Evolutionary conservation across 345 rosid species (phyloP), one percentile per base, ranked within the genome.

Genomic region (Corymbia maculata): DNA sequence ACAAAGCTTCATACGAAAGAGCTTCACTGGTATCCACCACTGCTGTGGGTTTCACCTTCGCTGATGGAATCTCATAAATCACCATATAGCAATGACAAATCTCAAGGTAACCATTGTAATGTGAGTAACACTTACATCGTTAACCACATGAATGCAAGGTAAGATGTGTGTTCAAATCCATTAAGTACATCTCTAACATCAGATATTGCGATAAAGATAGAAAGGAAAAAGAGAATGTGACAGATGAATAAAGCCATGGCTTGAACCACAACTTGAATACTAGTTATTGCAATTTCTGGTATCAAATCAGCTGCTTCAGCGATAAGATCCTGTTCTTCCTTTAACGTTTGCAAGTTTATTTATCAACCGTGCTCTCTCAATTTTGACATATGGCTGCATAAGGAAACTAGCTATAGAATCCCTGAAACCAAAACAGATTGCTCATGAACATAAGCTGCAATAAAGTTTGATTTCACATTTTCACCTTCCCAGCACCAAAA

Each of bases 291-390:
- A 91, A 97, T 96, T 93, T 94, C 98, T 93, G 97, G 98, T 96
- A 97, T 96, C 66, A 96, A 92, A 93, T 96, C 97, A 36, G 99
- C 98, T 90, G 99, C 98, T 94, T 97, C 97, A 36, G 97, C 97
- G 42, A 95, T 92, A 79, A 91, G 90, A 88, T 97, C 98, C 13
- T 96, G 99, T 19, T 88, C 96, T 96, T 94, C 99, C 92, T 96
- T 96, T 86, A 93, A 94, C 93, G 96, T 94, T 13, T 92, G 96
- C 52, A 91, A 3, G n/a, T 59, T 10, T 59, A n/a, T 59, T 59
- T 10, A 24, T 94, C 94, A 97, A 89, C 87, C 98, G 92, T 50
- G 94, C 99, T 90, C 98, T 94, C 93, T 97, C 97, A 90, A 95
- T 96, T 92, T 96, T 94, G 50, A 97, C 98, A 95, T 94, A 96